These are phyloP conservation scores for Solanum rostratum DNA, from an alignment of 257 asterid genomes.

Conservation along the genomic window DNA sequence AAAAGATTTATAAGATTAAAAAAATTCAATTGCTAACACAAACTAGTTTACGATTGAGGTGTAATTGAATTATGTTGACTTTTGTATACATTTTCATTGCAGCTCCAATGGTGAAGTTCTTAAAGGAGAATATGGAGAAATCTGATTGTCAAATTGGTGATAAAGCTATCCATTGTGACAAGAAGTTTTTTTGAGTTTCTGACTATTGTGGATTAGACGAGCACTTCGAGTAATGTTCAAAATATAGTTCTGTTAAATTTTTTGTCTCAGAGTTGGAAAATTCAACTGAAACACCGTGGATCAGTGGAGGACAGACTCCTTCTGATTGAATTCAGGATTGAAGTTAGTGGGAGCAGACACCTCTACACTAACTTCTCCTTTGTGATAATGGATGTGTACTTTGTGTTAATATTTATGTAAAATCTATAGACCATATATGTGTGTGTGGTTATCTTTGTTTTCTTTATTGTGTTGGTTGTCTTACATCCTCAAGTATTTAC, in stretches of 20 bases:
- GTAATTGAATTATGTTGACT: background rate
- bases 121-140: slow-evolving; percentile 61
- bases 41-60: background rate
- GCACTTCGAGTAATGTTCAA: background rate
- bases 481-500: background rate
- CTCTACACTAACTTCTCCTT: background rate
- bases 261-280: background rate
- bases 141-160: slow-evolving; percentile 42
- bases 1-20: background rate
- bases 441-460: background rate
- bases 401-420: background rate
- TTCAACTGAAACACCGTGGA: background rate
- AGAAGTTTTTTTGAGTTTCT: background rate
- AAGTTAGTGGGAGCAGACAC: background rate
- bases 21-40: background rate
- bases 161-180: slow-evolving; percentile 37
- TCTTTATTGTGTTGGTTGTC: background rate
- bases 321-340: background rate
- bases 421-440: background rate
- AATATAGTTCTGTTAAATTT: background rate
- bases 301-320: background rate
- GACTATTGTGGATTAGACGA: background rate
- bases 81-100: background rate
- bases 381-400: background rate
- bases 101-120: slow-evolving; percentile 67